Evolutionary conservation across 179 eudicot genomes (phyloP), one percentile per base, ranked within the genome.

Genomic region (Nepenthes alata): DNA sequence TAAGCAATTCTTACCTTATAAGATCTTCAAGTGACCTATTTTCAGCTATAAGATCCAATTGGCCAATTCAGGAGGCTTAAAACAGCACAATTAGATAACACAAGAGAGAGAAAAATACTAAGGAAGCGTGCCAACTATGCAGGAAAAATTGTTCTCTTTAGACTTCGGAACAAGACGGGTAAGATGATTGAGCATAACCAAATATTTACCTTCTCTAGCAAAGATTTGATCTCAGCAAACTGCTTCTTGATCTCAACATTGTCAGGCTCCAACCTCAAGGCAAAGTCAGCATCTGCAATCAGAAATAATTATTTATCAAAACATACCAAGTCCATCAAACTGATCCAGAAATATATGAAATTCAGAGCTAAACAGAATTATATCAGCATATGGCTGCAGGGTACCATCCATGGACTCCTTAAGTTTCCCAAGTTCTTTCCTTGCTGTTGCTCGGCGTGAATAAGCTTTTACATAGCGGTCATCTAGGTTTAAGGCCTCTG

Each of bases 391-490:
- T 35, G 35, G 35, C 37, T 57, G 0, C 35, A 35, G 47, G 12
- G 35, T 14, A 90, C 99, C 99, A 41, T 87, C 97, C 41, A 79
- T 63, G 36, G 97, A 78, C 68, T 90, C 96, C 76, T 85, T 85
- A 52, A 85, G 81, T 68, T 82, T 94, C 48, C 91, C 83, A 58
- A 90, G 87, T 67, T 82, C 96, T 72, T 90, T 94, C 69, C 96
- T 83, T 55, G 97, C 96, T 35, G 97, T 94, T 55, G 94, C 89
- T 53, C 99, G 85, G 11, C 99, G 95, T 54, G 97, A 90, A 75
- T 85, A 94, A 48, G 99, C 97, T 78, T 94, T 94, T 59, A 90
- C 78, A 77, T 94, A 83, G 36, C 97, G 91, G 73, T 94, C 99
- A 78, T 94, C 99, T 68, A 94, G 72, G 76, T 84, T 82, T 58